Conservation (phyloP, 2,329 filamentous ascomycete genomes). For the Colletotrichum liriopes region DNA sequence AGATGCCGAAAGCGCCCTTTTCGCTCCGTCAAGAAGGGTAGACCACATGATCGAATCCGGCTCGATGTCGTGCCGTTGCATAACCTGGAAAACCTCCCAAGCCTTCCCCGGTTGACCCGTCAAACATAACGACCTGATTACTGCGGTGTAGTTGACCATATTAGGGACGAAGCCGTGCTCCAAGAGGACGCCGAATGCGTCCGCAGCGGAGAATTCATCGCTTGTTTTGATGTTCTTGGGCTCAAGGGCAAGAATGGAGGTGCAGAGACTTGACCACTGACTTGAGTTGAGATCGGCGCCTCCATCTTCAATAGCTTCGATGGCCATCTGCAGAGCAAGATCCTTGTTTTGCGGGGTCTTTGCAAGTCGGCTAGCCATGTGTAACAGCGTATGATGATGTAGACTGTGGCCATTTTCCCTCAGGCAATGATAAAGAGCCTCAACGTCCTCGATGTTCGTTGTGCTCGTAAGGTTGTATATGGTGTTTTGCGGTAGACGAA, state of each 20-base stretch:
- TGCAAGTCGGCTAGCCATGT: constrained; percentile 65
- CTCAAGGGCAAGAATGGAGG: constrained; percentile 67
- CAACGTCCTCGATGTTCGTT: constrained; percentile 1
- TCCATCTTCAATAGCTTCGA: constrained; percentile 53
- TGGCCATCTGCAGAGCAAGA: constrained; percentile 60
- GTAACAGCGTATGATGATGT: constrained; percentile 61
- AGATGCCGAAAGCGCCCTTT: constrained; percentile 67
- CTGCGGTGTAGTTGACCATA: constrained; percentile 73
- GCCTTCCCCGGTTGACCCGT: constrained; percentile 75
- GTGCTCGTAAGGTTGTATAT: constrained; percentile 46
- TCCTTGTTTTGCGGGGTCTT: constrained; percentile 57
- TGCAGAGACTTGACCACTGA: constrained; percentile 69
- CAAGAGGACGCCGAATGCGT: constrained; percentile 70
- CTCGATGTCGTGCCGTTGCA: constrained; percentile 71
- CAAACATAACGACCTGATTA: constrained; percentile 80
- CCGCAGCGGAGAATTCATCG: constrained; percentile 61
- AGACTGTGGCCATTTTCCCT: constrained; percentile 49
- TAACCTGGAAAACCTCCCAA: constrained; percentile 75
- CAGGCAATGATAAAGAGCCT: constrained; percentile 56
- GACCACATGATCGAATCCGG: constrained; percentile 79
- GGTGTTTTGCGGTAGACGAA: constrained; percentile 57
- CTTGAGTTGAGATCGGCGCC: constrained; percentile 63
- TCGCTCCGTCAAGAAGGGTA: constrained; percentile 80
- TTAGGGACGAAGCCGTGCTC: constrained; percentile 76
- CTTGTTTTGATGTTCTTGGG: constrained; percentile 45